These are phyloP conservation scores for Zygotorulaspora danielsina DNA, from an alignment of 805 yeast genomes.

Conservation along the genomic window DNA sequence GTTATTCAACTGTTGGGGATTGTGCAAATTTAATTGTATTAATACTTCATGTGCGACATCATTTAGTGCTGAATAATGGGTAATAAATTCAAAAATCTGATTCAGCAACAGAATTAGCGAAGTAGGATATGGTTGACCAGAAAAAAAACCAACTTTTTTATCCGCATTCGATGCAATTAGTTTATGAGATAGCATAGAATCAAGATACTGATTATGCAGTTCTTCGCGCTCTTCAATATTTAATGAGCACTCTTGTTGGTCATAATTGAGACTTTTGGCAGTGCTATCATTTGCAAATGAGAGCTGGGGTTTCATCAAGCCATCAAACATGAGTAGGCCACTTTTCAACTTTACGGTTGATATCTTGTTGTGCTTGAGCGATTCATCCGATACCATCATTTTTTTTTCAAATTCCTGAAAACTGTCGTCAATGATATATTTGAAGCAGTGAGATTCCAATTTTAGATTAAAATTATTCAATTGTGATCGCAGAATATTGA, in stretches of 20 bases:
- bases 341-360: constrained; percentile 27
- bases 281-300: constrained; percentile 19
- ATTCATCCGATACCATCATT: constrained; percentile 27
- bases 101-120: constrained; percentile 40
- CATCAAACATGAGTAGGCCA: constrained; percentile 27
- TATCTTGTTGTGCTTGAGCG: constrained; percentile 35
- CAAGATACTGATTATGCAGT: constrained; percentile 36
- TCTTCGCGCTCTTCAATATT: constrained; percentile 48
- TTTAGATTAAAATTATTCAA: constrained; percentile 34
- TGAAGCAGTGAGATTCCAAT: constrained; percentile 33
- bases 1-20: constrained; percentile 23
- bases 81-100: constrained; percentile 39
- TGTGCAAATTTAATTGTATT: constrained; percentile 30
- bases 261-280: not conserved
- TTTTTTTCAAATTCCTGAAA: constrained; percentile 33
- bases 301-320: constrained; percentile 32
- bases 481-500: constrained; percentile 33
- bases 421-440: constrained; percentile 33
- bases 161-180: constrained; percentile 22
- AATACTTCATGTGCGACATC: constrained; percentile 35
- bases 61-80: constrained; percentile 38
- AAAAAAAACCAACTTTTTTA: constrained; percentile 34
- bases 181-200: constrained; percentile 25
- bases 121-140: constrained; percentile 41
- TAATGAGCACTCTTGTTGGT: not conserved